Base-by-base conservation (phyloP, 2,329 filamentous ascomycete species). In the Pseudogymnoascus verrucosus region DNA sequence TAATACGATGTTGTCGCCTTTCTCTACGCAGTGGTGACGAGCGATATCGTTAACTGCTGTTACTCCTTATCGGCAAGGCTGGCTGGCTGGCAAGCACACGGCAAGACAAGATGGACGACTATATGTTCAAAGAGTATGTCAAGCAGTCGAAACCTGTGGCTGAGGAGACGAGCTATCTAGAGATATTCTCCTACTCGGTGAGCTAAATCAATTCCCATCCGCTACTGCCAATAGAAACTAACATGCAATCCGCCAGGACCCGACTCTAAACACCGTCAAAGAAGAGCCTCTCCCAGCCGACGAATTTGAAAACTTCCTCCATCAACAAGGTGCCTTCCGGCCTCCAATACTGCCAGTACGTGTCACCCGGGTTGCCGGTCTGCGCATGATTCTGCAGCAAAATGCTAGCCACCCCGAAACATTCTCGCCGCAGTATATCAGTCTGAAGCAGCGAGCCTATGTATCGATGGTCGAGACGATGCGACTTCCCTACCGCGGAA, bases 351-450 rank as follows among this genome's bases (percentile, higher is more conserved):
- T 72, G 8, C 69, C 69, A 39, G 16, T 61, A 5, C 69, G 68
- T n/a, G 68, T 72, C 21, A 65, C 26, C 2, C 28, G 8, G 47
- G 44, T 54, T 34, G n/a, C 23, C n/a, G 37, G 21, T 37, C 62
- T 64, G 31, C 42, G 19, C 36, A 39, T 61, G 47, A 69, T 68
- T 31, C 64, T 71, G 3, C 70, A 71, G 42, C 65, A 68, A 34
- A 69, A 84, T 68, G 84, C 83, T 63, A 75, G 78, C 63, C 75
- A 87, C 60, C 77, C 78, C 11, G 81, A 87, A 63, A 88, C 85
- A 0, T 88, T 88, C 68, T 76, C 78, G 26, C 79, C 84, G 12
- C 77, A 80, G 65, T 76, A 82, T 66, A 79, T 88, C 64, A 84
- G 83, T 14, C 71, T 87, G 36, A 75, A 77, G 1, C 77, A 77